Evolutionary conservation across 345 rosid genomes (phyloP), one percentile per base, ranked within the genome.

Genomic region (Eucalyptus erythrocorys): DNA sequence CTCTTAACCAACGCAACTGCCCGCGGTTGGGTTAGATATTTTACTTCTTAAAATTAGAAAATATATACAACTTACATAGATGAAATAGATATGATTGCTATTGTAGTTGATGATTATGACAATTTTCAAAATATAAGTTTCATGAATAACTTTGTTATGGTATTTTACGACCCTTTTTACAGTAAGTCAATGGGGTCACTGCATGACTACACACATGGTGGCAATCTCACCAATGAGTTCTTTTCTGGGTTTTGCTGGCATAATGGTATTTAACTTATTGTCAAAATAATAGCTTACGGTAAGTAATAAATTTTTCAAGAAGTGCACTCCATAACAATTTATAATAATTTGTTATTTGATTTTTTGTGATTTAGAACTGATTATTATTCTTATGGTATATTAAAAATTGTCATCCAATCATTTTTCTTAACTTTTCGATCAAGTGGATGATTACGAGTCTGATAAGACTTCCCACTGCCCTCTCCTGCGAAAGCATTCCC

Each of bases 321-420:
- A 51, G 2, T 51, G 2, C 1, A 51, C 2, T 51, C 0, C 24
- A 19, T 19, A 3, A 51, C 3, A 51, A 51, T 51, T 51, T 51
- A 51, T 51, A 51, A 19, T 19, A 7, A 51, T 51, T 51, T 2
- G 0, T 51, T 19, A 51, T 19, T 51, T 51, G 0, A 51, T 51
- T 51, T 49, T 51, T 50, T 51, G 0, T 19, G 24, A 51, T 51
- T 17, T 6, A 19, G 24, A 51, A 19, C 1, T 17, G 4, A 51
- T 51, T 51, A 0, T 19, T 51, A 19, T 51, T 51, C 0, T 51
- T 9, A 51, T 2, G 3, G 0, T 7, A 51, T 1, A 51, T 51
- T 51, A 3, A 7, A 6, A 51, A 7, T 3, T 1, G 8, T 51
- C 10, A 51, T 0, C 8, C 2, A 51, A 51, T 51, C 55, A 7